A percentile compares a stretch with the other conserved stretches of the same genome.
phyloP scores from a whole-genome alignment of 495 filamentous ascomycete genomes.

The Penicillium canescens region DNA sequence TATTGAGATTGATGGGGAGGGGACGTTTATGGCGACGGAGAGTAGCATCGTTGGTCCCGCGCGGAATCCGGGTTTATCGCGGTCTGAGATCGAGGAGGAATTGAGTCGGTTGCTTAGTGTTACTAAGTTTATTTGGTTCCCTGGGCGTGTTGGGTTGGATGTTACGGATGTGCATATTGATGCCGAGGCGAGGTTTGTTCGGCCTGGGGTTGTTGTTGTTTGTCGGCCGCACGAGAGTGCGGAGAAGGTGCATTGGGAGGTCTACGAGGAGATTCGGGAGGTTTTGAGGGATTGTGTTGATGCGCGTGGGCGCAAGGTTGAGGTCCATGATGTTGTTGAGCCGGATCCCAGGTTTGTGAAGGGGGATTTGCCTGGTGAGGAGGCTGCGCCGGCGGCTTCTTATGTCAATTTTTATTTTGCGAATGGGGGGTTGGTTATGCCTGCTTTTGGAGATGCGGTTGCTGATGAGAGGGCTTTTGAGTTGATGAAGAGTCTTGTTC shows the following conservation, averaged over 20 bases:
- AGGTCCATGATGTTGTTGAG: slow-evolving; percentile 31
- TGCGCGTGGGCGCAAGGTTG: slow-evolving; percentile 26
- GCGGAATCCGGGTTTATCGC: slow-evolving; percentile 28
- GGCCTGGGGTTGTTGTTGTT: slow-evolving; percentile 35
- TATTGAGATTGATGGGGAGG: slow-evolving; percentile 36
- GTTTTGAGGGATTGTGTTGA: slow-evolving; percentile 23
- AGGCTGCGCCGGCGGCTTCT: slow-evolving; percentile 25
- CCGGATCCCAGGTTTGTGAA: slow-evolving; percentile 27
- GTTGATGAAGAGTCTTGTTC: slow-evolving; percentile 22
- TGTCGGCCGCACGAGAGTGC: slow-evolving; percentile 22
- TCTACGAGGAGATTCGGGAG: slow-evolving; percentile 30
- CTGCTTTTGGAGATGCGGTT: slow-evolving; percentile 31
- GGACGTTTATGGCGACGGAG: slow-evolving; percentile 36
- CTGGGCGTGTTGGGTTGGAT: slow-evolving; percentile 31
- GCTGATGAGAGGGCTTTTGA: slow-evolving; percentile 28
- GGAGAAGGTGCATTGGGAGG: slow-evolving; percentile 21
- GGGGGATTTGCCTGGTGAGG: slow-evolving; percentile 20
- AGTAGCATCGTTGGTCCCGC: slow-evolving; percentile 31
- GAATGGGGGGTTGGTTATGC: slow-evolving; percentile 35
- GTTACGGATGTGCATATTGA: slow-evolving; percentile 38
- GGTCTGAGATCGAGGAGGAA: slow-evolving; percentile 23
- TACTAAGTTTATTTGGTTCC: slow-evolving; percentile 35
- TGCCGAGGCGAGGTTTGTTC: slow-evolving; percentile 31
- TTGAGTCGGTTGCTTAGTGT: slow-evolving; percentile 26
- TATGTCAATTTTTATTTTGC: slow-evolving; percentile 42